Base-by-base conservation (phyloP, 805 yeast genomes). In the Candida succiphila region DNA sequence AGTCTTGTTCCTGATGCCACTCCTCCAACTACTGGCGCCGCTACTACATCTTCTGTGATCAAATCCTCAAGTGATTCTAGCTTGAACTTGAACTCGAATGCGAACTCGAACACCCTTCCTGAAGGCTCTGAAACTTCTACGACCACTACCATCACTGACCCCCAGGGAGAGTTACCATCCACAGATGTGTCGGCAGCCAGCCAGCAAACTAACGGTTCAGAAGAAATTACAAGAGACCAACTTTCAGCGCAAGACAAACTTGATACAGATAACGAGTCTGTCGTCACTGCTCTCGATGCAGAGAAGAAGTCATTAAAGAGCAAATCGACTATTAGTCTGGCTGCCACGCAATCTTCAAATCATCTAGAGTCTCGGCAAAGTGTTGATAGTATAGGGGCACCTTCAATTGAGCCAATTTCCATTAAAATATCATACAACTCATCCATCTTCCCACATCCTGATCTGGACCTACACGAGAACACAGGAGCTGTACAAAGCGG, bases 401-500 rank as follows among this genome's bases (percentile, higher is more conserved):
- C 31, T 17, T 13, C 6, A n/a, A 4, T 7, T 20, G 5, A 23
- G 17, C 8, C 13, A 10, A 26, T 21, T 6, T 15, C 14, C 13
- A 22, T 16, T 12, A 30, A 23, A 17, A 15, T 53, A 22, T 19
- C 37, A 21, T 65, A 67, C 37, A 30, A 54, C 10, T 67, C 69
- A 7, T 62, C 63, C 19, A 51, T 48, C 3, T 71, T 63, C 38
- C 81, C 83, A 8, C 88, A 79, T 46, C 86, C 86, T 5, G 75
- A 70, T 30, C 49, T 78, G 20, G 61, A 56, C 23, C 39, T 72
- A 37, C 84, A 78, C 46, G 50, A 54, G 14, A 50, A 58, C 4
- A 66, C 70, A 16, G 67, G 69, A 15, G 40, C 46, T 14, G 60
- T 68, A 20, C 41, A 65, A 7, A 64, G 70, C 17, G 84, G 84